These are phyloP conservation scores for Phialemonium atrogriseum DNA, from an alignment of 2,329 filamentous ascomycete genomes.

Conservation along the genomic window DNA sequence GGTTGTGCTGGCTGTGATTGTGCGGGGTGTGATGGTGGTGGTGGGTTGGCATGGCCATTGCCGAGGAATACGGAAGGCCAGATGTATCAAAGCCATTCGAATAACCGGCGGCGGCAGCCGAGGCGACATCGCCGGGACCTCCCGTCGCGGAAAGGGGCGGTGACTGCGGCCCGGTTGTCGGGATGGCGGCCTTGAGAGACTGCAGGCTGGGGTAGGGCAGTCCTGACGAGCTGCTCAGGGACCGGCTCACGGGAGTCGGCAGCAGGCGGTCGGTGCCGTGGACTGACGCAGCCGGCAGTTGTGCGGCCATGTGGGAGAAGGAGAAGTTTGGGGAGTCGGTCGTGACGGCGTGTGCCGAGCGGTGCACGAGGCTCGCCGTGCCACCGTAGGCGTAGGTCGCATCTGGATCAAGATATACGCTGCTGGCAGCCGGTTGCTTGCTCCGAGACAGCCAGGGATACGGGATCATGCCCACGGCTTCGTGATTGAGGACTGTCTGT, in stretches of 20 bases:
- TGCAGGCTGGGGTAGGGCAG: conserved; percentile 18
- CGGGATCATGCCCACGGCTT: conserved; percentile 22
- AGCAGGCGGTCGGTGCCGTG: conserved; percentile 21
- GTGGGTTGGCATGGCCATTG: neutral
- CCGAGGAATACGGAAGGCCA: conserved; percentile 7
- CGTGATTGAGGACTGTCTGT: conserved; percentile 26
- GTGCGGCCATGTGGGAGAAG: conserved; percentile 31
- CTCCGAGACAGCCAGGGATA: conserved; percentile 20
- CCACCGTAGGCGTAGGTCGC: conserved; percentile 24
- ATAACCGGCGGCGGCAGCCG: conserved; percentile 16
- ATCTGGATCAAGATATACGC: conserved; percentile 27
- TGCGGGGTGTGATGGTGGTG: conserved; percentile 4
- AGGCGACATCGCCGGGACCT: conserved; percentile 20
- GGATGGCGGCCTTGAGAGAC: conserved; percentile 11
- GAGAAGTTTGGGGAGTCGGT: conserved; percentile 29
- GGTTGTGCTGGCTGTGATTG: conserved; percentile 6
- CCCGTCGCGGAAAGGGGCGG: conserved; percentile 4
- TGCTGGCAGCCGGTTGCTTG: conserved; percentile 13
- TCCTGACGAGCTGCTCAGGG: conserved; percentile 19
- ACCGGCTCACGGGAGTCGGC: conserved; percentile 25
- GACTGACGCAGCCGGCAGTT: conserved; percentile 24
- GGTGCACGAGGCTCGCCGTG: conserved; percentile 22
- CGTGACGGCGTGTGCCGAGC: conserved; percentile 17
- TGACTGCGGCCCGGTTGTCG: conserved; percentile 1
- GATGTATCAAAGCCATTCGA: conserved; percentile 9